A percentile compares a stretch with the other conserved stretches of the same genome.
Evolutionary conservation across 768 basidiomycete genomes (phyloP).

Genomic region (Russula lepida): DNA sequence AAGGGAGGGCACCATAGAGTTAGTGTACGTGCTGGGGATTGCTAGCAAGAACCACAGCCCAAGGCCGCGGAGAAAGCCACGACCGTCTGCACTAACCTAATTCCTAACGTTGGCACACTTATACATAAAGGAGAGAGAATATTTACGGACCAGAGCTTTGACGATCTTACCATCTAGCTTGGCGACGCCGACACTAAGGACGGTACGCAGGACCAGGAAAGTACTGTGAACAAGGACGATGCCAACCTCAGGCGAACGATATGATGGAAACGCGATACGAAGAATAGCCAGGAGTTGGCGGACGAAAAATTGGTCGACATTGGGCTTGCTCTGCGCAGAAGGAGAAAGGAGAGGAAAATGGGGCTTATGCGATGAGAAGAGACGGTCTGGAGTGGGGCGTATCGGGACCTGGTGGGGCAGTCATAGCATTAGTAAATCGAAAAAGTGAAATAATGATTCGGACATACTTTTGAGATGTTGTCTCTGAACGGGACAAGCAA

Average conservation of each 20-base stretch:
- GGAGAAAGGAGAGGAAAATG: constrained; percentile 54
- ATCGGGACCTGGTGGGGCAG: constrained; percentile 32
- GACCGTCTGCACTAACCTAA: constrained; percentile 72
- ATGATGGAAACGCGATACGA: constrained; percentile 60
- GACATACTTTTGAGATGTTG: constrained; percentile 50
- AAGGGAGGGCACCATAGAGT: constrained; percentile 62
- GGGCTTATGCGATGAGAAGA: constrained; percentile 40
- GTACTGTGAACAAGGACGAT: constrained; percentile 71
- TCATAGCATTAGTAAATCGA: neutral
- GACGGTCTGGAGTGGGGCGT: constrained; percentile 42
- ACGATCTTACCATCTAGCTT: constrained; percentile 86
- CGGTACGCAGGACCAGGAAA: constrained; percentile 79
- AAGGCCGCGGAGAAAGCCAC: constrained; percentile 74
- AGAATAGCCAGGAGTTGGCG: constrained; percentile 68
- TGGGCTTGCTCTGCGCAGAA: constrained; percentile 40
- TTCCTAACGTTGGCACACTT: neutral
- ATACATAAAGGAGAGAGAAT: neutral
- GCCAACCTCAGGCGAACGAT: constrained; percentile 58
- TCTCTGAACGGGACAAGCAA: constrained; percentile 63
- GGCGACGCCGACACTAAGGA: constrained; percentile 83
- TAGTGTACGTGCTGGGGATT: constrained; percentile 90
- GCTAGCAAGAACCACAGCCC: constrained; percentile 86
- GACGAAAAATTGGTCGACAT: constrained; percentile 61
- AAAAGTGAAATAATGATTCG: neutral
- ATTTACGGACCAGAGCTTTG: constrained; percentile 56